Evolutionary conservation across 2,329 filamentous ascomycete genomes (phyloP).

Genomic region (Paracoccidioides brasiliensis): DNA sequence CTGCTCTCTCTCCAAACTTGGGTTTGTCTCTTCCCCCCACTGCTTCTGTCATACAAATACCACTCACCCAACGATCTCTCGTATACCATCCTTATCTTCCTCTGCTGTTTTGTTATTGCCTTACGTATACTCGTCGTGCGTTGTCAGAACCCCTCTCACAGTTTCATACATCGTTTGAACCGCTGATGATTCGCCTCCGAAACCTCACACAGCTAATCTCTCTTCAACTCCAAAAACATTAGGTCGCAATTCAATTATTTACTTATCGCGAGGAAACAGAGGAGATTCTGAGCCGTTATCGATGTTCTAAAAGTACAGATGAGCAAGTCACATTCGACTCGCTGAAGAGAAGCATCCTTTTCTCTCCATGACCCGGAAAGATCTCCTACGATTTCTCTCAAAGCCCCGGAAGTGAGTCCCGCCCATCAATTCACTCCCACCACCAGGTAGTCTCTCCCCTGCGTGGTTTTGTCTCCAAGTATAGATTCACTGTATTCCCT

Average conservation of each 20-base stretch:
- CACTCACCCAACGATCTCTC: no score
- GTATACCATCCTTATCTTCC: no score
- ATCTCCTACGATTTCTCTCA: constrained; percentile 83
- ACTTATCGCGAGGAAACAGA: background rate
- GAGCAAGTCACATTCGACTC: constrained; percentile 8
- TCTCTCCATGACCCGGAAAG: constrained; percentile 78
- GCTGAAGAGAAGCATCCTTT: constrained; percentile 17
- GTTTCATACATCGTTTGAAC: background rate
- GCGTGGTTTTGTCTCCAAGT: no score
- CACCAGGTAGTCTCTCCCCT: no score
- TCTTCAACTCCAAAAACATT: background rate
- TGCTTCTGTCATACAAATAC: no score
- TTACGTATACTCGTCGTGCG: no score
- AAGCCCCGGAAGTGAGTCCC: constrained; percentile 77
- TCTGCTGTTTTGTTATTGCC: no score
- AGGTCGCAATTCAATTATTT: background rate
- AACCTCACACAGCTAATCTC: background rate
- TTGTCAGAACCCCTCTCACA: no score
- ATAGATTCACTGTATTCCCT: background rate
- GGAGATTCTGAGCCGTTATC: background rate
- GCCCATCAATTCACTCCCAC: constrained; percentile 4
- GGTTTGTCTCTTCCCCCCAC: no score
- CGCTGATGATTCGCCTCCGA: background rate
- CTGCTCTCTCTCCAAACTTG: no score
- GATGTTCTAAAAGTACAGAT: constrained; percentile 10